A percentile compares a stretch with the other conserved stretches of the same genome.
Conservation (phyloP, 1,284 basidiomycete species). For the Mixia osmundae region DNA sequence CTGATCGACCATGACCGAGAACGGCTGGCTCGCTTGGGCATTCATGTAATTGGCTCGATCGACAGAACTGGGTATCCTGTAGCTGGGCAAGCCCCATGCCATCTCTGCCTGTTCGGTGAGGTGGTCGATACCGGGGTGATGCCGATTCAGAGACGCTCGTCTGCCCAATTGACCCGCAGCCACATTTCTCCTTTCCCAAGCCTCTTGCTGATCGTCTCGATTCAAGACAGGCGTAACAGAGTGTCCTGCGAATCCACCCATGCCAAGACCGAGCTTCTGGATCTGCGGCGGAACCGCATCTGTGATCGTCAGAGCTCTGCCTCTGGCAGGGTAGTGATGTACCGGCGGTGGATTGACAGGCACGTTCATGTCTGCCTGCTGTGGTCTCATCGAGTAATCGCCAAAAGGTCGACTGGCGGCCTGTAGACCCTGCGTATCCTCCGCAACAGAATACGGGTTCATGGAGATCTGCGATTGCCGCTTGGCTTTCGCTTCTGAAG, state of each 20-base stretch:
- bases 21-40: no score
- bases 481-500: constrained; percentile 20
- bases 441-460: constrained; percentile 18
- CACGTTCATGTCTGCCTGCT: constrained; percentile 10
- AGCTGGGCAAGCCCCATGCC: no score
- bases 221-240: constrained; percentile 18
- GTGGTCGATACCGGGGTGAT: constrained; percentile 1
- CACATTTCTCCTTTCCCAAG: constrained; percentile 34
- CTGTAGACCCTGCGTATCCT: no score
- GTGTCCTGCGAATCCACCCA: constrained; percentile 11
- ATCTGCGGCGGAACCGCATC: constrained; percentile 77
- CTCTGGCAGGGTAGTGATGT: constrained; percentile 26
- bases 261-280: constrained; percentile 21
- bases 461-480: constrained; percentile 12
- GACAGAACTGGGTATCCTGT: no score
- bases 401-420: constrained; percentile 13
- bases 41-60: no score
- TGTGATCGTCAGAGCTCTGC: constrained; percentile 59
- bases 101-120: constrained; percentile 2
- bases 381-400: no score
- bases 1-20: no score
- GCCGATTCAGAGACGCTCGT: constrained; percentile 71
- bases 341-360: constrained; percentile 13
- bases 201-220: constrained; percentile 17
- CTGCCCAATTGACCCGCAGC: constrained; percentile 27